A percentile compares a stretch with the other conserved stretches of the same genome.
phyloP scores from a whole-genome alignment of 2,329 filamentous ascomycete species.

The Diaporthe caulivora region DNA sequence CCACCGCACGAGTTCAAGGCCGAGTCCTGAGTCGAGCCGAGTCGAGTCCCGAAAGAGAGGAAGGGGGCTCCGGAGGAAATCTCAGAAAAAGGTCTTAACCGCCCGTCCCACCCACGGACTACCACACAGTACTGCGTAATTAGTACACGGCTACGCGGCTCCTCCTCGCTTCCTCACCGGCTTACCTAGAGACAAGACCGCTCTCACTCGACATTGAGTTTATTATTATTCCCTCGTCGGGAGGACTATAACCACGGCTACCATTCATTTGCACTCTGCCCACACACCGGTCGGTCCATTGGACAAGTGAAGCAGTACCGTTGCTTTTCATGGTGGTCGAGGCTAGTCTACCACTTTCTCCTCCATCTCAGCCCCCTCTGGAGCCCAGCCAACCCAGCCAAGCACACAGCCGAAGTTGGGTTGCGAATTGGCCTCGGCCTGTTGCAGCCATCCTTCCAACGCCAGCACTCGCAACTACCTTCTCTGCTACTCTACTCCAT shows the following conservation, averaged over 20 bases:
- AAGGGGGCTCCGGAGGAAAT: slow-evolving; percentile 5
- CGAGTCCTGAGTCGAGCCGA: slow-evolving; percentile 22
- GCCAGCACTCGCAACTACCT: background rate
- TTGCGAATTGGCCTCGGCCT: slow-evolving; percentile 14
- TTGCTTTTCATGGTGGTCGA: background rate
- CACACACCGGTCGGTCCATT: background rate
- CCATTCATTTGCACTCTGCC: background rate
- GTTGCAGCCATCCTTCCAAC: slow-evolving; percentile 17
- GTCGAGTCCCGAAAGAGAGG: background rate
- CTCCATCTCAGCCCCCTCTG: background rate
- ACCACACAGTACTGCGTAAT: background rate
- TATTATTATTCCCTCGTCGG: background rate
- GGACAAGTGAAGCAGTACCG: background rate
- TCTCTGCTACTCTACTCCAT: background rate
- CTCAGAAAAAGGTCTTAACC: slow-evolving; percentile 18
- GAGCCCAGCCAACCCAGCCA: slow-evolving; percentile 17
- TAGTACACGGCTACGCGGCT: slow-evolving; percentile 1
- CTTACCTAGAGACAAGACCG: background rate
- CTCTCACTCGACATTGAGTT: background rate
- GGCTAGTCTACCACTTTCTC: background rate
- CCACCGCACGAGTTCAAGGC: background rate
- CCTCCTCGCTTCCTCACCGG: slow-evolving; percentile 9
- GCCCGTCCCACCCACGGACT: slow-evolving; percentile 20
- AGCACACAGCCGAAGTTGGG: slow-evolving; percentile 25
- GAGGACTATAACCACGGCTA: background rate